Conservation (phyloP, 1,139 yeast genomes). For the Nakaseomyces glabratus region DNA sequence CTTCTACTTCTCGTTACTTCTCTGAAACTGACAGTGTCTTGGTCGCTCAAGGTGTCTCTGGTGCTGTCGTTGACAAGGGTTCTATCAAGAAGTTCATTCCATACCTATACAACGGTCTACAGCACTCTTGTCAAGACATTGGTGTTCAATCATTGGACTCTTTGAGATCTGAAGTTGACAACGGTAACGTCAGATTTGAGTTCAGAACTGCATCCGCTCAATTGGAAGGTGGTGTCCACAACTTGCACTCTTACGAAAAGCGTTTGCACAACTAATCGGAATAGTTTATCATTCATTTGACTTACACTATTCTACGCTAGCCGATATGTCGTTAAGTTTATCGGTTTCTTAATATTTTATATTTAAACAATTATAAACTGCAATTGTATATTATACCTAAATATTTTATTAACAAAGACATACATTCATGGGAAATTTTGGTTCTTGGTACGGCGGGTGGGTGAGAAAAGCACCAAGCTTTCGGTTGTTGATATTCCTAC, state of each 20-base stretch:
- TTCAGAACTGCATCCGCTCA: constrained; percentile 98
- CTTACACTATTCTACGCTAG: too few species aligned
- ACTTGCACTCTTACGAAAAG: constrained; percentile 94
- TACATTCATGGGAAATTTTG: too few species aligned
- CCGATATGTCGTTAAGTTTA: too few species aligned
- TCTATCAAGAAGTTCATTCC: constrained; percentile 90
- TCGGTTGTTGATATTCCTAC: too few species aligned
- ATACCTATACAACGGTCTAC: constrained; percentile 88
- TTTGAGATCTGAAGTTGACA: constrained; percentile 55
- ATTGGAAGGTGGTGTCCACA: constrained; percentile 97
- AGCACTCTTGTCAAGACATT: constrained; percentile 97
- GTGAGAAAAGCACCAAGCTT: too few species aligned
- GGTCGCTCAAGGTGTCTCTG: constrained; percentile 99
- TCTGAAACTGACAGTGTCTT: constrained; percentile 91
- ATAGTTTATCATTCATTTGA: too few species aligned
- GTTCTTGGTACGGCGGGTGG: too few species aligned
- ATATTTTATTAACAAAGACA: too few species aligned
- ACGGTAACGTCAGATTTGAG: constrained; percentile 82
- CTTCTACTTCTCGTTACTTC: constrained; percentile 96
- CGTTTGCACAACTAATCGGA: constrained; percentile 83
- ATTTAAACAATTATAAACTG: too few species aligned
- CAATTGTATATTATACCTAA: too few species aligned
- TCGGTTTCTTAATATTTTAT: too few species aligned
- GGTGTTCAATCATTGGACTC: constrained; percentile 65
- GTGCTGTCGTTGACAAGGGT: constrained; percentile 95